Evolutionary conservation across 495 filamentous ascomycete genomes (phyloP).

Genomic region (Xylaria intraflava): DNA sequence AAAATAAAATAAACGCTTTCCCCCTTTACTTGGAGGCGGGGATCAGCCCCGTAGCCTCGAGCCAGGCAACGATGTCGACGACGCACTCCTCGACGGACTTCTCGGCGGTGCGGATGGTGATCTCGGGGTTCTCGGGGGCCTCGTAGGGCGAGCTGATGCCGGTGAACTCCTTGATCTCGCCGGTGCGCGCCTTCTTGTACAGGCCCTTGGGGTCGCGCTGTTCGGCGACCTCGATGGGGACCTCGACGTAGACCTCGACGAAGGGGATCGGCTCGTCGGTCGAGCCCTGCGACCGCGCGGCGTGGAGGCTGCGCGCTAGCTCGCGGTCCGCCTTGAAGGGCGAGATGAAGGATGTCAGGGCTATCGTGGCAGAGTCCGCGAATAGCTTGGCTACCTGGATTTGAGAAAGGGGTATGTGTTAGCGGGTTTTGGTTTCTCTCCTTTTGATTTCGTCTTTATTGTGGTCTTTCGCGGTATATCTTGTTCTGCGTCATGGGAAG

Average conservation of each 20-base stretch:
- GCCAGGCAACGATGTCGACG: constrained; percentile 68
- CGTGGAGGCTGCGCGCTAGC: constrained; percentile 73
- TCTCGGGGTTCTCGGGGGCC: constrained; percentile 77
- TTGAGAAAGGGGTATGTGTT: not conserved
- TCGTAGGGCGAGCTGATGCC: constrained; percentile 93
- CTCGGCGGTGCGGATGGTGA: constrained; percentile 72
- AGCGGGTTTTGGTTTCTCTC: not conserved
- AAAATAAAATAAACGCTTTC: not conserved
- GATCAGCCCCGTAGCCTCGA: constrained; percentile 50
- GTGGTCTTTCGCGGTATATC: too few relatives aligned
- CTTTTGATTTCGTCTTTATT: not conserved
- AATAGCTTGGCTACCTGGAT: constrained; percentile 85
- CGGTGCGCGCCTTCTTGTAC: constrained; percentile 91
- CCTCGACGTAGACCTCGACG: constrained; percentile 86
- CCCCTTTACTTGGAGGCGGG: constrained; percentile 20
- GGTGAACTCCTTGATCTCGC: constrained; percentile 95
- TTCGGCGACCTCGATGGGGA: constrained; percentile 86
- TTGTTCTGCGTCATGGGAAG: too few relatives aligned
- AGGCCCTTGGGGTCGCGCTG: constrained; percentile 91
- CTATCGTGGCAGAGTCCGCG: constrained; percentile 78
- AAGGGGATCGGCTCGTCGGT: constrained; percentile 65
- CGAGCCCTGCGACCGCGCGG: constrained; percentile 36
- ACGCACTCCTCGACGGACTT: constrained; percentile 80
- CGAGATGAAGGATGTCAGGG: constrained; percentile 94
- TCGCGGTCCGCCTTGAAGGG: constrained; percentile 83